Base-by-base conservation (phyloP, 1,284 basidiomycete species). In the Baeospora myosura region DNA sequence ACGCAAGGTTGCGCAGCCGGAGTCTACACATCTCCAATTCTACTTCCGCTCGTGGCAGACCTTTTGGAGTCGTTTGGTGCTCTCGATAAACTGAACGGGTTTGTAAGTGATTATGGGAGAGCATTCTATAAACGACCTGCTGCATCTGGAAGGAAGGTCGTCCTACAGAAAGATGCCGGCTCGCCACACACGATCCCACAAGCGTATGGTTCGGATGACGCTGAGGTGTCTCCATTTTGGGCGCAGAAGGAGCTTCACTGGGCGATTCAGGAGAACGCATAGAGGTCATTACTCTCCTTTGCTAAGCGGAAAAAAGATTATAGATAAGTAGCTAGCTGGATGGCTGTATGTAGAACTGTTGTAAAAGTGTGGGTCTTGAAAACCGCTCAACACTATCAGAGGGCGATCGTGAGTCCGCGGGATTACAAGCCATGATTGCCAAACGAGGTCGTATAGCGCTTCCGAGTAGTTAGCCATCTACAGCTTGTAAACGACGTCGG, bases 201-300 rank as follows among this genome's bases (percentile, higher is more conserved):
- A 58, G n/a, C n/a, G n/a, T n/a, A n/a, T n/a, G n/a, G n/a, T n/a
- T n/a, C n/a, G n/a, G n/a, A n/a, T n/a, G n/a, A n/a, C n/a, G n/a
- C n/a, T n/a, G n/a, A n/a, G n/a, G 79, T 97, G 1, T 76, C 90
- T 18, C 90, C 95, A 2, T 98, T 98, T 68, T 92, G 88, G 88
- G 83, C 88, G 2, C 95, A 93, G 17, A 87, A 82, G 61, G 66
- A 74, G 49, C 66, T 98, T 23, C 70, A 69, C 12, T 98, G 94
- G 95, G 75, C 82, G 64, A 82, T 97, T 52, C 71, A 61, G 31
- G 50, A 54, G 34, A n/a, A 38, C 4, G 36, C n/a, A 22, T 24
- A 16, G n/a, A n/a, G n/a, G n/a, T n/a, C n/a, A n/a, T n/a, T n/a
- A n/a, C n/a, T n/a, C n/a, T n/a, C n/a, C n/a, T n/a, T n/a, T n/a